Conservation (phyloP, 805 yeast genomes). For the Wickerhamomyces alni region DNA sequence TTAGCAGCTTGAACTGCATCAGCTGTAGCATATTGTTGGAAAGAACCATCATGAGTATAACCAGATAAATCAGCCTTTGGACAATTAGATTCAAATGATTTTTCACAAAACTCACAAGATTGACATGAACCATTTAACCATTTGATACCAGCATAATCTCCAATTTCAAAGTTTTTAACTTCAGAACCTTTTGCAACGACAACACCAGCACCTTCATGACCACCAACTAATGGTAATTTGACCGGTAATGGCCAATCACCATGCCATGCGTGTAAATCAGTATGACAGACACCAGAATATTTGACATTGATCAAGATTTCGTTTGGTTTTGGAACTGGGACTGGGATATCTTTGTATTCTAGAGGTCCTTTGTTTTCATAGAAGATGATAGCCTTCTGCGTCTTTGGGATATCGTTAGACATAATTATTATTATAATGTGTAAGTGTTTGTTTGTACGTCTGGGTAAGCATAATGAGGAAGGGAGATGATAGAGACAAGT, state of each 20-base stretch:
- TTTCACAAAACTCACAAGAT: slow-evolving; percentile 59
- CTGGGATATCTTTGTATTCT: slow-evolving; percentile 45
- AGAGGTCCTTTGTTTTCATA: slow-evolving; percentile 43
- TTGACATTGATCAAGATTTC: slow-evolving; percentile 51
- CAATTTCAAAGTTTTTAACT: slow-evolving; percentile 55
- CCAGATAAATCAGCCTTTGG: slow-evolving; percentile 65
- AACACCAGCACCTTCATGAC: slow-evolving; percentile 71
- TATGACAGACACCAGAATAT: slow-evolving; percentile 63
- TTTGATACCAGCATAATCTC: slow-evolving; percentile 63
- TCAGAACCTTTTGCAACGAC: slow-evolving; percentile 58
- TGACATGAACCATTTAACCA: slow-evolving; percentile 67
- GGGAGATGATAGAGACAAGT: too few species aligned
- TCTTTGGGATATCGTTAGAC: slow-evolving; percentile 27
- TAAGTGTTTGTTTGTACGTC: neutral
- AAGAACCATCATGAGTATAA: slow-evolving; percentile 46
- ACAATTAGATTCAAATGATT: slow-evolving; percentile 59
- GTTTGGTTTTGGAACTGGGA: slow-evolving; percentile 50
- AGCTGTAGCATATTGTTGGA: slow-evolving; percentile 63
- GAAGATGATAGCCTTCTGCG: slow-evolving; percentile 47
- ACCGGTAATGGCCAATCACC: slow-evolving; percentile 55
- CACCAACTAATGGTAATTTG: slow-evolving; percentile 62
- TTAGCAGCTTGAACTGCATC: slow-evolving; percentile 59
- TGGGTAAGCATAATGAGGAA: too few species aligned
- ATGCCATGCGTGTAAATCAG: slow-evolving; percentile 57
- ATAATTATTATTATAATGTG: too few species aligned